Evolutionary conservation across 2,329 filamentous ascomycete genomes (phyloP).

Genomic region (Dactylellina cionopaga): DNA sequence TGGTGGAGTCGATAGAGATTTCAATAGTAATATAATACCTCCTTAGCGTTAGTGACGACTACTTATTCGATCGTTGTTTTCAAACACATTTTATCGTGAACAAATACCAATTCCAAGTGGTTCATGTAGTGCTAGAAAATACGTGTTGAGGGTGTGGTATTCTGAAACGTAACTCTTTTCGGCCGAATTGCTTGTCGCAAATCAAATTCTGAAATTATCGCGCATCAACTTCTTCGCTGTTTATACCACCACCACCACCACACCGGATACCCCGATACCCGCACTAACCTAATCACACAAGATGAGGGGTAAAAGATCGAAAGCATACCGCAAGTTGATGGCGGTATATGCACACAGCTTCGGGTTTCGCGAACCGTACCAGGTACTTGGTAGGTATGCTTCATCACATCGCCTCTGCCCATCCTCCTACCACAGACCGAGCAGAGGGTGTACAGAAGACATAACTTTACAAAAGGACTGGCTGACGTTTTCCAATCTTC

Average conservation of each 20-base stretch:
- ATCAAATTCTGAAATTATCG: conserved; percentile 26
- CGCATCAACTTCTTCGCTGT: conserved; percentile 12
- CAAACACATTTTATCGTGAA: no score
- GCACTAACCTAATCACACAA: neutral
- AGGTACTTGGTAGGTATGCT: conserved; percentile 73
- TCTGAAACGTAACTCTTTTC: conserved; percentile 2
- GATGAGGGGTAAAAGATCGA: conserved; percentile 75
- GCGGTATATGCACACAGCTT: conserved; percentile 87
- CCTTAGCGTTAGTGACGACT: no score
- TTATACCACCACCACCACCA: neutral
- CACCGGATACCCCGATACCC: neutral
- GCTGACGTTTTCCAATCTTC: neutral
- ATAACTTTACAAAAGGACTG: conserved; percentile 21
- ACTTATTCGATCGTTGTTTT: no score
- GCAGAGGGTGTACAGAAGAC: neutral
- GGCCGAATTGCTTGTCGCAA: conserved; percentile 23
- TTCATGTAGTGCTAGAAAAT: no score
- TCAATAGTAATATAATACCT: no score
- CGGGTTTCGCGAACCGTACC: conserved; percentile 92
- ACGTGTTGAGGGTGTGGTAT: conserved; percentile 33
- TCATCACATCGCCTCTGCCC: conserved; percentile 29
- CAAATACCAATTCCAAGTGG: no score
- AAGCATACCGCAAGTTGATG: conserved; percentile 91
- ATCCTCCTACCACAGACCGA: neutral
- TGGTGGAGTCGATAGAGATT: no score